phyloP scores from a whole-genome alignment of 2,329 filamentous ascomycete species.

The Aspergillaceae sp. region DNA sequence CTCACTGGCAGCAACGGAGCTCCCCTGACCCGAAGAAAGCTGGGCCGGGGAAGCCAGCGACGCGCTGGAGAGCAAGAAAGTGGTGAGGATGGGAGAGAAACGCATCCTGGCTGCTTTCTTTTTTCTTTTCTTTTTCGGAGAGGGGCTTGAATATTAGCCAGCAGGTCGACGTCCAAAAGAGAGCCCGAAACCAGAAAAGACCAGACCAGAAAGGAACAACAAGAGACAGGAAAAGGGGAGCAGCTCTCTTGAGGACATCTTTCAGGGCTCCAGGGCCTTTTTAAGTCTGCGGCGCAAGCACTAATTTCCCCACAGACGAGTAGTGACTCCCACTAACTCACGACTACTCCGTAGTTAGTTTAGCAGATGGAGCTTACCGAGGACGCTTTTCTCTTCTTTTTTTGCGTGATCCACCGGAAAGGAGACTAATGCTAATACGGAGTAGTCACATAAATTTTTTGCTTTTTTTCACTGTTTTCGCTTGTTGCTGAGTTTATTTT shows the following conservation, averaged over 20 bases:
- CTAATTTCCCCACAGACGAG: too few relatives aligned
- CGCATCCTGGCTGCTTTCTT: conserved; percentile 10
- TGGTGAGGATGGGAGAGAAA: conserved; percentile 13
- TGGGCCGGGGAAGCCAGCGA: conserved; percentile 14
- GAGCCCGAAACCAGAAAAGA: not conserved
- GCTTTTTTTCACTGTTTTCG: not conserved
- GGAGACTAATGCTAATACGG: too few relatives aligned
- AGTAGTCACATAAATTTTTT: too few relatives aligned
- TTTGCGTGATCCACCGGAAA: too few relatives aligned
- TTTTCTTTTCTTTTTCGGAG: too few relatives aligned
- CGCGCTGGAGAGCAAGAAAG: conserved; percentile 15
- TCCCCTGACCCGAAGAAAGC: conserved; percentile 8
- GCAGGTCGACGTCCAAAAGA: conserved; percentile 7
- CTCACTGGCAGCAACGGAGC: not conserved
- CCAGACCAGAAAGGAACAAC: not conserved
- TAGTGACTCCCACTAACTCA: too few relatives aligned
- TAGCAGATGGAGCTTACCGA: too few relatives aligned
- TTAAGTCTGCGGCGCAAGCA: too few relatives aligned
- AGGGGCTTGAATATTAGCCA: not conserved
- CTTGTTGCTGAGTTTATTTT: not conserved
- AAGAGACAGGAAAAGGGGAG: not conserved
- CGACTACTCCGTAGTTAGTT: too few relatives aligned
- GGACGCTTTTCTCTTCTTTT: too few relatives aligned
- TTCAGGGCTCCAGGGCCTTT: too few relatives aligned
- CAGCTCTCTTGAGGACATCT: not conserved